phyloP scores from a whole-genome alignment of 83 land plant species.

The Picea engelmannii region DNA sequence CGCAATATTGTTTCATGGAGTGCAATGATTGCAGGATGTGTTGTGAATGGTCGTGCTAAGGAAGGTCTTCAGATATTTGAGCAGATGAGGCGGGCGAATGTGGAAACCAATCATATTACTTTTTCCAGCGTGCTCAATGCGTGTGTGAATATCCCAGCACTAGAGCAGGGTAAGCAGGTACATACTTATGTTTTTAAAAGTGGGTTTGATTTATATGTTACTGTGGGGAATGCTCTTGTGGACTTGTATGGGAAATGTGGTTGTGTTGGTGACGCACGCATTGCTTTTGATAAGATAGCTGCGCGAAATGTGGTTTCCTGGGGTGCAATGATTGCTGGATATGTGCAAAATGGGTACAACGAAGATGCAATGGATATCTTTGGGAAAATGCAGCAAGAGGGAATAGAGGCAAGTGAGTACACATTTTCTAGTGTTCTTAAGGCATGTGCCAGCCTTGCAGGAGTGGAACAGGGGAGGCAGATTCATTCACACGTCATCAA shows the following conservation, averaged over 20 bases:
- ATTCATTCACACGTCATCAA: constrained; percentile 4
- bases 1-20: constrained; percentile 68
- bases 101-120: neutral
- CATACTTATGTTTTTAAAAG: constrained; percentile 48
- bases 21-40: constrained; percentile 56
- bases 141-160: constrained; percentile 29
- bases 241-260: constrained; percentile 26
- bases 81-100: neutral
- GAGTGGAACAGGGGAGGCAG: constrained; percentile 19
- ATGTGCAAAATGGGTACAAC: constrained; percentile 15
- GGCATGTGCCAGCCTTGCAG: constrained; percentile 12
- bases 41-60: constrained; percentile 21
- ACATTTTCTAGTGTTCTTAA: constrained; percentile 13
- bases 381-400: constrained; percentile 9
- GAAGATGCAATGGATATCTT: constrained; percentile 15
- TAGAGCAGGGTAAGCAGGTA: constrained; percentile 33
- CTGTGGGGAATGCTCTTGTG: constrained; percentile 24
- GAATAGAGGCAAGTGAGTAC: constrained; percentile 8
- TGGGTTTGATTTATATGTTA: constrained; percentile 19
- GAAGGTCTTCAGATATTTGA: constrained; percentile 19
- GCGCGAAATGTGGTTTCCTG: neutral
- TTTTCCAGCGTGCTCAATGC: constrained; percentile 33
- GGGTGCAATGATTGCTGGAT: constrained; percentile 5
- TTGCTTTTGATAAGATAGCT: neutral
- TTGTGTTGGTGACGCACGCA: neutral